phyloP scores from a whole-genome alignment of 177 flowering plant species.

The Vitis hybrid region DNA sequence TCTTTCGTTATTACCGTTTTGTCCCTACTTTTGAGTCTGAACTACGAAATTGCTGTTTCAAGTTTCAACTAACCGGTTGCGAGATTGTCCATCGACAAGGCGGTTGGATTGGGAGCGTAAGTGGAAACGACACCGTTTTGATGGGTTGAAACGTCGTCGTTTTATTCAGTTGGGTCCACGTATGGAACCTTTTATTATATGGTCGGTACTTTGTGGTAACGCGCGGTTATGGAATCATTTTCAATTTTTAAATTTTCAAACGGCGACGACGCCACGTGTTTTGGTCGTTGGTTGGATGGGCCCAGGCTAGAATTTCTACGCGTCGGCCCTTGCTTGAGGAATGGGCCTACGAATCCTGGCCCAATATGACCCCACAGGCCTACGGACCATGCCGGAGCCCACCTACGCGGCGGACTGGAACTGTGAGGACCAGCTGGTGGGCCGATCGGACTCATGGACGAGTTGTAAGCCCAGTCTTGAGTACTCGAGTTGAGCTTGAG shows the following conservation, averaged over 20 bases:
- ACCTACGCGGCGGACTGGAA: too few species aligned
- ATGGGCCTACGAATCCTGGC: too few species aligned
- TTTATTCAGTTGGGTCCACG: background rate
- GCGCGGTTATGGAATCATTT: constrained; percentile 8
- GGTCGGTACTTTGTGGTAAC: background rate
- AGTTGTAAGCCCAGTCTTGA: too few species aligned
- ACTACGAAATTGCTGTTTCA: background rate
- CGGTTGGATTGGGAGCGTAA: background rate
- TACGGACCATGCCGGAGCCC: too few species aligned
- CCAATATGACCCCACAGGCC: too few species aligned
- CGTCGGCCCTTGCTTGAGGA: too few species aligned
- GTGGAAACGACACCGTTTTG: background rate
- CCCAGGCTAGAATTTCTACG: too few species aligned
- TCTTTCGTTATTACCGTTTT: background rate
- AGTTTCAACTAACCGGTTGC: background rate
- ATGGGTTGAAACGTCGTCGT: background rate
- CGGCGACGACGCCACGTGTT: background rate
- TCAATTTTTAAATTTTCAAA: constrained; percentile 15
- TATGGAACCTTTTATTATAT: background rate
- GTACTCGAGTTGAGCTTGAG: background rate
- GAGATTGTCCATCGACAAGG: background rate
- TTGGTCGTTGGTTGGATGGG: too few species aligned
- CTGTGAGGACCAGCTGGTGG: too few species aligned
- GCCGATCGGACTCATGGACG: too few species aligned
- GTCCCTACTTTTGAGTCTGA: constrained; percentile 6